These are phyloP conservation scores for Lachancea waltii DNA, from an alignment of 805 yeast species.

Conservation along the genomic window DNA sequence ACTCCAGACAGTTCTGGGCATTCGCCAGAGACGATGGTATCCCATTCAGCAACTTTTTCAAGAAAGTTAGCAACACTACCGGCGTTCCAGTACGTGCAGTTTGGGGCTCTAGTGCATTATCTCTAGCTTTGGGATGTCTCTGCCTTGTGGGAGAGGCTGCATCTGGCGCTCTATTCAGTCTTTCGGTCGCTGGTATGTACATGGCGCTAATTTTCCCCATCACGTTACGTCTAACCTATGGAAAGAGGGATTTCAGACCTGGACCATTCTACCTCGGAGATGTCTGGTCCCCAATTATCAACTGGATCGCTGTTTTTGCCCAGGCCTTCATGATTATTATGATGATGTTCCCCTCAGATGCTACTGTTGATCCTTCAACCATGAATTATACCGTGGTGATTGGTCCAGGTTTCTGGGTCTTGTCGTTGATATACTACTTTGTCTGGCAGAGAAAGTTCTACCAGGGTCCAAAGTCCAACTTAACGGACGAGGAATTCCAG, in stretches of 20 bases:
- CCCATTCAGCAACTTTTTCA: constrained; percentile 50
- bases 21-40: constrained; percentile 71
- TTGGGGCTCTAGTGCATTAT: constrained; percentile 32
- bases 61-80: constrained; percentile 46
- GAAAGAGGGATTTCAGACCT: constrained; percentile 45
- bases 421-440: constrained; percentile 46
- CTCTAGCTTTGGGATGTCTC: constrained; percentile 34
- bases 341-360: constrained; percentile 49
- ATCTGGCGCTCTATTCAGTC: constrained; percentile 38
- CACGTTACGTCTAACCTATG: constrained; percentile 35
- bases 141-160: constrained; percentile 38
- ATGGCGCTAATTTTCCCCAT: constrained; percentile 36
- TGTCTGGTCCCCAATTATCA: constrained; percentile 39
- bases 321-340: constrained; percentile 45
- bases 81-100: constrained; percentile 62
- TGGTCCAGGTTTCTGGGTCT: constrained; percentile 53
- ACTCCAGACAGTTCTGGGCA: constrained; percentile 64
- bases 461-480: constrained; percentile 44
- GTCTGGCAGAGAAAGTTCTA: constrained; percentile 48
- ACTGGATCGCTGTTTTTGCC: constrained; percentile 44
- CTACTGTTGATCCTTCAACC: constrained; percentile 26
- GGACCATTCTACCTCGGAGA: constrained; percentile 61
- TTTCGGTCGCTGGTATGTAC: constrained; percentile 37
- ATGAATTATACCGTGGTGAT: constrained; percentile 71
- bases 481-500: constrained; percentile 18